These are phyloP conservation scores for Quercus parvula DNA, from an alignment of 306 rosid species.

Conservation along the genomic window DNA sequence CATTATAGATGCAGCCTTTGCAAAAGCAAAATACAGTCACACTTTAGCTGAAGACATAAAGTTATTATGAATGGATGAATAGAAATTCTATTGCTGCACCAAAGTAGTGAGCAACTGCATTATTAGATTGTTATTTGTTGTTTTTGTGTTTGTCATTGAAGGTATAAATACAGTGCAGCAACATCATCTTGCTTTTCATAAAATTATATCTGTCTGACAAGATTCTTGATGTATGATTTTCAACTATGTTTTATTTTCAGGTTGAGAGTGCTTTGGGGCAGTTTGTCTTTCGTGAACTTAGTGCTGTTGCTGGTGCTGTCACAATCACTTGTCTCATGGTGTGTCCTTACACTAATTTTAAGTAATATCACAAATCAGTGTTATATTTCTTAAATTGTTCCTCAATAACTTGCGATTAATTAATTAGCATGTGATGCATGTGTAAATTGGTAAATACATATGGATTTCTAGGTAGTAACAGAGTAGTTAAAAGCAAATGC, in stretches of 20 bases:
- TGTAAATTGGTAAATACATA: background rate
- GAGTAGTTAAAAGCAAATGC: background rate
- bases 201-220: conserved; percentile 1
- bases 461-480: background rate
- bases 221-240: conserved; percentile 20
- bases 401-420: background rate
- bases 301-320: conserved; percentile 81
- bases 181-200: background rate
- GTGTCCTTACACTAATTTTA: conserved; percentile 14
- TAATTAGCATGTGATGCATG: background rate
- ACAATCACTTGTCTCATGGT: conserved; percentile 94
- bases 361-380: conserved; percentile 8
- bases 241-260: conserved; percentile 34
- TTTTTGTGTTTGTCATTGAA: background rate
- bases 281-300: conserved; percentile 68
- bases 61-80: background rate
- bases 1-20: background rate
- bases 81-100: background rate
- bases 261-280: conserved; percentile 52
- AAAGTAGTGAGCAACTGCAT: background rate
- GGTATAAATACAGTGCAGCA: too few species aligned
- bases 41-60: background rate
- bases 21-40: background rate
- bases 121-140: background rate
- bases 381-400: background rate